A percentile compares a stretch with the other conserved stretches of the same genome.
Conservation (phyloP, 1,139 yeast genomes). For the Wickerhamomyces sp. region DNA sequence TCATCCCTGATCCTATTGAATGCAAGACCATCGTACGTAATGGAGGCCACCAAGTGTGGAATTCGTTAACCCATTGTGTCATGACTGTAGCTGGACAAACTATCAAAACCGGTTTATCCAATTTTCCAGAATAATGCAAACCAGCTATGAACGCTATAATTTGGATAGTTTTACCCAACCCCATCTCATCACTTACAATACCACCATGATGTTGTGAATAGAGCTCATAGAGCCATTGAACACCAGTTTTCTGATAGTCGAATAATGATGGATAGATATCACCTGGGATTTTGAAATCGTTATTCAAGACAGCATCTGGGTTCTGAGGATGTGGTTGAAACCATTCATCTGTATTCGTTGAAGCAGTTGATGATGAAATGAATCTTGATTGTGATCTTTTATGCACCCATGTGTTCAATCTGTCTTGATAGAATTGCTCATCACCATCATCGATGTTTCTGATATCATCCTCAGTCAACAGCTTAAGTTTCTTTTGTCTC, state of each 20-base stretch:
- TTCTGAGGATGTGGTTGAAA: conserved; percentile 69
- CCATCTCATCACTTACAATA: conserved; percentile 97
- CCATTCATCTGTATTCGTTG: conserved; percentile 42
- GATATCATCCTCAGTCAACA: conserved; percentile 26
- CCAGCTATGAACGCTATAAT: conserved; percentile 88
- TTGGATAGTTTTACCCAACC: conserved; percentile 92
- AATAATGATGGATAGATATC: conserved; percentile 83
- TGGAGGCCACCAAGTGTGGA: conserved; percentile 98
- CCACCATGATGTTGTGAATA: conserved; percentile 89
- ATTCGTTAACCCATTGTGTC: conserved; percentile 94
- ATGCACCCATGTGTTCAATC: conserved; percentile 57
- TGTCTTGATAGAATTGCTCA: conserved; percentile 50
- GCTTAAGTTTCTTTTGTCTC: conserved; percentile 14
- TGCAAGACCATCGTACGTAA: conserved; percentile 81
- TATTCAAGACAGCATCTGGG: conserved; percentile 70
- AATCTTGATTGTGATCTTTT: conserved; percentile 35
- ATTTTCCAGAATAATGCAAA: conserved; percentile 70
- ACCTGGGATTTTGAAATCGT: conserved; percentile 75
- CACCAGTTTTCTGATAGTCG: conserved; percentile 92
- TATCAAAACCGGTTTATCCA: conserved; percentile 73
- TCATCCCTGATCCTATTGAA: conserved; percentile 90
- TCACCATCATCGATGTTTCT: conserved; percentile 76
- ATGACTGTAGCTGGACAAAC: conserved; percentile 97
- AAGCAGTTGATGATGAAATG: conserved; percentile 16
- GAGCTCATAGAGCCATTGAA: conserved; percentile 74